Base-by-base conservation (phyloP, 1,139 yeast genomes). In the Nadsonia starkeyi-henricii region DNA sequence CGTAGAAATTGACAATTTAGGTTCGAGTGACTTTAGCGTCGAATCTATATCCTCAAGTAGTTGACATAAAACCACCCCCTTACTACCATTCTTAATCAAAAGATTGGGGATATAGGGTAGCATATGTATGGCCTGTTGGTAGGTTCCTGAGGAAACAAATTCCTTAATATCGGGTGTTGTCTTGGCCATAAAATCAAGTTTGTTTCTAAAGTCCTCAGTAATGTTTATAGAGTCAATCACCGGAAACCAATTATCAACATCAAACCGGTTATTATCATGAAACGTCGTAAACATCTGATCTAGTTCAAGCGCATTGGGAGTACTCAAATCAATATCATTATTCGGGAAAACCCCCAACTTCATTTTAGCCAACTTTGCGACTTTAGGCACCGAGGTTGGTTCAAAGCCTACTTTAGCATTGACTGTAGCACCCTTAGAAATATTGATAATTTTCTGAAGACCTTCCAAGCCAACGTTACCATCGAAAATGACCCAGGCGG, bases 91-190 rank as follows among this genome's bases (percentile, higher is more conserved):
- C 58, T 85, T 86, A 17, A 86, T 68, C 30, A 81, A 57, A 3
- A 85, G 65, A 53, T 73, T 75, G n/a, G 85, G 88, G 45, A 82
- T 69, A 56, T 71, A 85, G 0, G 95, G 95, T 18, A 85, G 65
- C 9, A 85, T 55, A 55, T 80, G 82, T 55, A 83, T 73, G 1
- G 83, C 76, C 58, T 81, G 83, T 59, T 84, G 93, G 18, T 82
- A 67, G 2, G 73, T 62, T 0, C 95, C 96, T 3, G 62, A 50
- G 1, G 67, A 53, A 1, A 63, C 52, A 15, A 70, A 52, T 17
- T 57, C 55, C 20, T 49, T 54, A 30, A 68, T 59, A 33, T 49
- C 57, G 2, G 66, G 66, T 30, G 51, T 48, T 30, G 62, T 57
- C 15, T 55, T 54, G 2, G 70, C 60, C 26, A 62, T 51, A 20